A percentile compares a stretch with the other conserved stretches of the same genome.
Conservation (phyloP, 768 basidiomycete genomes). For the Collybia sp. region DNA sequence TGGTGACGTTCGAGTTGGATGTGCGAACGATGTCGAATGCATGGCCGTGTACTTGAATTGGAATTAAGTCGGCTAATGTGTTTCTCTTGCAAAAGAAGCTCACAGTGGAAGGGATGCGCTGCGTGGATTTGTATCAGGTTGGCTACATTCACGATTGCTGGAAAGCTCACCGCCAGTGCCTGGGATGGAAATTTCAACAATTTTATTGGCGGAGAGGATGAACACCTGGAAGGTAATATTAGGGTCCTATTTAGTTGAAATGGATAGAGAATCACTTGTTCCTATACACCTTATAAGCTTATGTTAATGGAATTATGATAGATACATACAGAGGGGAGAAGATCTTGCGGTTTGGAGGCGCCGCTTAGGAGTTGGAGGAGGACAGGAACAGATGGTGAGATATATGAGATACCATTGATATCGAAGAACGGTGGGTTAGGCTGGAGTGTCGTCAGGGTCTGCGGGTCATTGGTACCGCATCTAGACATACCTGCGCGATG, state of each 20-base stretch:
- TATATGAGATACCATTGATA: slow-evolving; percentile 26
- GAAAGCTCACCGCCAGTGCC: slow-evolving; percentile 26
- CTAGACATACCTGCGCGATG: too few relatives aligned
- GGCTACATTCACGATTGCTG: background rate
- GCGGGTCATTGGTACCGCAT: slow-evolving; percentile 17
- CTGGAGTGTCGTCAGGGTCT: slow-evolving; percentile 15
- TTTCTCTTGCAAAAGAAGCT: background rate
- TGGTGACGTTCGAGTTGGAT: slow-evolving; percentile 6
- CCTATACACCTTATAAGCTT: too few relatives aligned
- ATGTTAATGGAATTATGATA: too few relatives aligned
- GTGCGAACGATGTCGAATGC: slow-evolving; percentile 23
- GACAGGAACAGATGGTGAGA: slow-evolving; percentile 41
- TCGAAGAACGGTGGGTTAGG: slow-evolving; percentile 10
- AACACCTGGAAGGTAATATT: background rate
- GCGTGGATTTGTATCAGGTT: background rate
- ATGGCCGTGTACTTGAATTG: slow-evolving; percentile 22
- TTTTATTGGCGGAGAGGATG: slow-evolving; percentile 12
- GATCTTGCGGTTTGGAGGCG: slow-evolving; percentile 25
- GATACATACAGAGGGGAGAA: too few relatives aligned
- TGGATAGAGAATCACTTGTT: too few relatives aligned
- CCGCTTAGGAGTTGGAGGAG: slow-evolving; percentile 59
- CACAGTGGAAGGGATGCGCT: slow-evolving; percentile 27
- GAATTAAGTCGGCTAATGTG: background rate
- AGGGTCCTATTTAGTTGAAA: too few relatives aligned
- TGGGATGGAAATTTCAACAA: slow-evolving; percentile 16